Evolutionary conservation across 2,329 filamentous ascomycete species (phyloP).

Genomic region (Trichoderma breve): DNA sequence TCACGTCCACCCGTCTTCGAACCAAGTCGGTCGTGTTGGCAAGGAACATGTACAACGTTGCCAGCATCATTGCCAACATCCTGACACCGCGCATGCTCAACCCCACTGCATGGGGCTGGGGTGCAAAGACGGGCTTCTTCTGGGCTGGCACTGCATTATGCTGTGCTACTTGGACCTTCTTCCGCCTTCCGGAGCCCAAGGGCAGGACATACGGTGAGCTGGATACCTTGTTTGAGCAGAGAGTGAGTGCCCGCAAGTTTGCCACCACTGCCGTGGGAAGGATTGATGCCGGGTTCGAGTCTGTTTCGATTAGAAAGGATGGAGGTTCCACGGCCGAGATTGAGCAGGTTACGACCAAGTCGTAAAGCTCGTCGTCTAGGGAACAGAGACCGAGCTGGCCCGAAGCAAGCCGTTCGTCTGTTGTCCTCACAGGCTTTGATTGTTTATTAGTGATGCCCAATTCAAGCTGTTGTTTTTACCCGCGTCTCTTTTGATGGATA

Average conservation of each 20-base stretch:
- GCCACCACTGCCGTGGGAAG: conserved; percentile 32
- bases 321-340: conserved; percentile 23
- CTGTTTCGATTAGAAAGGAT: conserved; percentile 26
- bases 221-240: conserved; percentile 52
- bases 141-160: conserved; percentile 45
- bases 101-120: conserved; percentile 46
- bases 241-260: conserved; percentile 44
- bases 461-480: neutral
- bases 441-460: neutral
- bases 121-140: conserved; percentile 48
- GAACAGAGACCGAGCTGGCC: neutral
- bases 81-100: conserved; percentile 49
- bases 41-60: conserved; percentile 48
- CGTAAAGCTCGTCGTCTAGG: neutral
- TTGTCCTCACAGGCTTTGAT: neutral
- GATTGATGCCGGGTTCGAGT: conserved; percentile 25
- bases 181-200: conserved; percentile 54
- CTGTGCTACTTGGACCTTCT: conserved; percentile 50
- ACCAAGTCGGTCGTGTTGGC: conserved; percentile 47
- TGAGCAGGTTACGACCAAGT: neutral
- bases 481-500: neutral
- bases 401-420: neutral
- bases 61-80: conserved; percentile 46
- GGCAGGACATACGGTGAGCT: conserved; percentile 55
- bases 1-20: conserved; percentile 45